Percentiles rank a stretch among this genome's conserved stretches.
Evolutionary conservation across 1,284 basidiomycete species (phyloP).

Genomic region (Ceratobasidium sp.): DNA sequence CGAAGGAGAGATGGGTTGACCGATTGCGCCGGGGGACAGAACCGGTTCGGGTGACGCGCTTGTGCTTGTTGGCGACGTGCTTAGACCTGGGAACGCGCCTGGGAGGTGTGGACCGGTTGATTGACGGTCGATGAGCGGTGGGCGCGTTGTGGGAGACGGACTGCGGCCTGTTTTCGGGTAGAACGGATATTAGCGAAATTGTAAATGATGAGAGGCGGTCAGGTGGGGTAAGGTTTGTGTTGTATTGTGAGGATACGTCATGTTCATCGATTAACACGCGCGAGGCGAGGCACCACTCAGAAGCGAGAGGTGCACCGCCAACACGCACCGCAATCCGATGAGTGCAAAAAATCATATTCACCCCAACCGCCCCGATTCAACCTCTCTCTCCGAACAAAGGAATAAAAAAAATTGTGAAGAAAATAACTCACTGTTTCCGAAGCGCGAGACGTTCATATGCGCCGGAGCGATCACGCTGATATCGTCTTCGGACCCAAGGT

Average conservation of each 20-base stretch:
- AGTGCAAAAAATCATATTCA: too few species aligned
- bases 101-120: conserved; percentile 18
- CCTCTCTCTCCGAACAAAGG: not conserved
- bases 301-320: not conserved
- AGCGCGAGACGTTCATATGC: not conserved
- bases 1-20: conserved; percentile 2
- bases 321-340: not conserved
- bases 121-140: conserved; percentile 25
- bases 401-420: too few species aligned
- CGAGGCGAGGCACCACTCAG: not conserved
- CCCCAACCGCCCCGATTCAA: not conserved
- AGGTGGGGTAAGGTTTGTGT: too few species aligned
- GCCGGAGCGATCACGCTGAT: conserved; percentile 47
- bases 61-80: not conserved
- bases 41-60: conserved; percentile 2
- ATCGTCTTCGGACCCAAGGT: conserved; percentile 44
- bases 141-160: conserved; percentile 23
- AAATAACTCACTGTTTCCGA: conserved; percentile 24
- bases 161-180: conserved; percentile 37
- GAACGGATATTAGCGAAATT: too few species aligned
- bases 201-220: too few species aligned
- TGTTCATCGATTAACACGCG: conserved; percentile 13
- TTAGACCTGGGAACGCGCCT: conserved; percentile 2
- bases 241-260: conserved; percentile 18
- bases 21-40: conserved; percentile 29